Evolutionary conservation across 768 basidiomycete genomes (phyloP).

Genomic region (Mycena epipterygia): DNA sequence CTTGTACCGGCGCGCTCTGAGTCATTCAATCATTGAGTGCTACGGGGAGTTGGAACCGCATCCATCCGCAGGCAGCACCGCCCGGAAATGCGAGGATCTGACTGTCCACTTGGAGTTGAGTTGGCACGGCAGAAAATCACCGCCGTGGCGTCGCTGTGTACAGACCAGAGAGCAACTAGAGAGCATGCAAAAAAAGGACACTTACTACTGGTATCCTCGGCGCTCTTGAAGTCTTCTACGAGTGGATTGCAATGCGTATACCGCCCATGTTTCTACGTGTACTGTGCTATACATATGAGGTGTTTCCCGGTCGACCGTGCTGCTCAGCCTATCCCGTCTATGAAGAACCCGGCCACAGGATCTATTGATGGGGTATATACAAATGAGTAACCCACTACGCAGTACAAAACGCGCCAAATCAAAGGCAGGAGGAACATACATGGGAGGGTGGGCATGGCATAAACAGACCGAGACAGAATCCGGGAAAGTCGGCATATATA

Average conservation of each 20-base stretch:
- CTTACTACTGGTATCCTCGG: background rate
- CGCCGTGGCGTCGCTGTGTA: too few species aligned
- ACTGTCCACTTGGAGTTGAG: too few species aligned
- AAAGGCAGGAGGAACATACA: constrained; percentile 28
- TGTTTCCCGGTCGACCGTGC: background rate
- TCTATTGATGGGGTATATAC: constrained; percentile 36
- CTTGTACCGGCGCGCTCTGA: too few species aligned
- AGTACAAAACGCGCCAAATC: constrained; percentile 21
- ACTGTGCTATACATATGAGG: background rate
- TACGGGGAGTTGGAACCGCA: too few species aligned
- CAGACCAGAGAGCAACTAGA: background rate
- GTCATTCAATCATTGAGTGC: too few species aligned
- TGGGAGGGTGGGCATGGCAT: constrained; percentile 33
- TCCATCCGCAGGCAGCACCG: too few species aligned
- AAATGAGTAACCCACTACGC: constrained; percentile 29
- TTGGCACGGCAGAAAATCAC: too few species aligned
- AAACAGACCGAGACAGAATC: constrained; percentile 39
- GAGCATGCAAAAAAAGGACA: background rate
- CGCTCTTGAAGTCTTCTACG: too few species aligned
- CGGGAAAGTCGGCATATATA: constrained; percentile 41
- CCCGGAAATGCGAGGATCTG: too few species aligned
- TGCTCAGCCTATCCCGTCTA: background rate
- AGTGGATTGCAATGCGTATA: too few species aligned
- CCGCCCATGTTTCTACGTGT: background rate
- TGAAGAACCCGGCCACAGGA: constrained; percentile 33